These are phyloP conservation scores for Aspergillus olivimuriae DNA, from an alignment of 495 filamentous ascomycete species.

Conservation along the genomic window DNA sequence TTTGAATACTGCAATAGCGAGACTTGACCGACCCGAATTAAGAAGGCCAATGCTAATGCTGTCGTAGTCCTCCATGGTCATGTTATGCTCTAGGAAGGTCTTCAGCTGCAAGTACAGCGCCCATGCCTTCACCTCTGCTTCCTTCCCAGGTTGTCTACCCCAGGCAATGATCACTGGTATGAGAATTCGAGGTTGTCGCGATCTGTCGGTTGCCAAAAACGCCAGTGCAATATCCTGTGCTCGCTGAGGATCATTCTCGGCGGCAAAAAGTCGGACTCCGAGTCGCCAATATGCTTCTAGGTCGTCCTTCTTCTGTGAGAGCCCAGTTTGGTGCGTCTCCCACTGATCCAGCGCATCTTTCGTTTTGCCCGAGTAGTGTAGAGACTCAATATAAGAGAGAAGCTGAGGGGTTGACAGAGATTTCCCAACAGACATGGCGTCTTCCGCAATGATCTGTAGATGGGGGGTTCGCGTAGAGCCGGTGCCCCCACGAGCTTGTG, in stretches of 20 bases:
- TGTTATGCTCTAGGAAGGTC: constrained; percentile 48
- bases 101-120: constrained; percentile 58
- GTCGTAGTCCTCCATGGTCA: constrained; percentile 73
- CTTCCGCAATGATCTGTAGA: constrained; percentile 53
- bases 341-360: constrained; percentile 57
- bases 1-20: constrained; percentile 67
- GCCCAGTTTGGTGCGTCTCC: constrained; percentile 49
- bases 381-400: constrained; percentile 57
- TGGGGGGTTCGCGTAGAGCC: constrained; percentile 44
- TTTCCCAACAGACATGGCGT: constrained; percentile 51
- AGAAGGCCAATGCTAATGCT: constrained; percentile 58
- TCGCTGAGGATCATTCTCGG: constrained; percentile 52
- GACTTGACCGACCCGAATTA: constrained; percentile 48
- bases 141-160: constrained; percentile 27
- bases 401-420: constrained; percentile 49
- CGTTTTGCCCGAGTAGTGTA: constrained; percentile 53
- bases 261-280: constrained; percentile 60
- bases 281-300: constrained; percentile 57
- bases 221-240: constrained; percentile 57
- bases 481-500: constrained; percentile 40
- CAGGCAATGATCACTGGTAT: constrained; percentile 55
- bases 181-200: constrained; percentile 51
- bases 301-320: constrained; percentile 47
- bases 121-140: constrained; percentile 54
- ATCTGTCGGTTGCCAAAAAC: constrained; percentile 46